These are phyloP conservation scores for Barnettozyma botsteinii DNA, from an alignment of 805 yeast species.

Conservation along the genomic window DNA sequence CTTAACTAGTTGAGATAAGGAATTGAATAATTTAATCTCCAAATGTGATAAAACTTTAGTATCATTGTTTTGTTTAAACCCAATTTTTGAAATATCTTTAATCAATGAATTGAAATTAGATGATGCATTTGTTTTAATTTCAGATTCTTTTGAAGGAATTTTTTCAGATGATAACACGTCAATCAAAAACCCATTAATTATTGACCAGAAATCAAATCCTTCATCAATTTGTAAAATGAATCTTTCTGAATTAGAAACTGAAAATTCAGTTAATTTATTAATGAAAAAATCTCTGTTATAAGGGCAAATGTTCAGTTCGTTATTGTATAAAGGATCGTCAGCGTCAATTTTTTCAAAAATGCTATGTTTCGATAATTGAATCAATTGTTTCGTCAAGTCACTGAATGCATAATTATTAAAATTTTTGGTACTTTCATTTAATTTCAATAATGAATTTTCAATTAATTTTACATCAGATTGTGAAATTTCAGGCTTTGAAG, in stretches of 20 bases:
- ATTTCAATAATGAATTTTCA: constrained; percentile 50
- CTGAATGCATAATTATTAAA: constrained; percentile 48
- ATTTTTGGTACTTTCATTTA: constrained; percentile 55
- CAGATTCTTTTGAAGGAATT: constrained; percentile 21
- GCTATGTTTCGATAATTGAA: constrained; percentile 34
- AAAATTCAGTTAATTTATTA: constrained; percentile 45
- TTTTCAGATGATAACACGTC: constrained; percentile 45
- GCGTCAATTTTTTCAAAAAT: constrained; percentile 11
- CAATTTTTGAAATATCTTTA: constrained; percentile 24
- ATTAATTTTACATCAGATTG: constrained; percentile 45
- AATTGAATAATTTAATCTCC: constrained; percentile 43
- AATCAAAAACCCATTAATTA: constrained; percentile 41
- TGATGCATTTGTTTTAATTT: constrained; percentile 28
- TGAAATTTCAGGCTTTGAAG: constrained; percentile 37
- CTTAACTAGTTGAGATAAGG: constrained; percentile 41
- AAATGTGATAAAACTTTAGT: constrained; percentile 22
- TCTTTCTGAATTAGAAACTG: constrained; percentile 45
- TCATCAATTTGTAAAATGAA: constrained; percentile 37
- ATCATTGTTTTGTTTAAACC: constrained; percentile 9
- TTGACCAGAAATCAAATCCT: constrained; percentile 41
- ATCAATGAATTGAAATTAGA: constrained; percentile 48
- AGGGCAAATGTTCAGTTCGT: constrained; percentile 33
- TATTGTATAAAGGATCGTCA: constrained; percentile 21
- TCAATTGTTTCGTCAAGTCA: constrained; percentile 42
- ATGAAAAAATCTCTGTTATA: constrained; percentile 54